These are phyloP conservation scores for Neurospora tetraspora DNA, from an alignment of 495 filamentous ascomycete species.

Conservation along the genomic window DNA sequence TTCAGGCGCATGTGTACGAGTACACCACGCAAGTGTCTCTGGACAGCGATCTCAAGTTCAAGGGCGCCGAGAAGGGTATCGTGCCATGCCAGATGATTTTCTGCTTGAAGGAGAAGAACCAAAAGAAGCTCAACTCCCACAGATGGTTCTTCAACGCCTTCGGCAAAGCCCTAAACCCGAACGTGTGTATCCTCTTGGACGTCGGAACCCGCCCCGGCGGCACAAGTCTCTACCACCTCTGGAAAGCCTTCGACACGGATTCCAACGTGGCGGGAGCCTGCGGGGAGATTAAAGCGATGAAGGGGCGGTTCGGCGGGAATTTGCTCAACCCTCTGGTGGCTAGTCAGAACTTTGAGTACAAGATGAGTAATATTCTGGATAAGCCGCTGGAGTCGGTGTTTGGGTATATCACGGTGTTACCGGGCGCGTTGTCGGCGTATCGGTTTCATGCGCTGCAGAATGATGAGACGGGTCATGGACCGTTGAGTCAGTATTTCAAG, in stretches of 20 bases:
- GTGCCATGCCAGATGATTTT: slow-evolving; percentile 99
- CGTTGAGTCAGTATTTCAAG: slow-evolving; percentile 98
- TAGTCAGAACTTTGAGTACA: slow-evolving; percentile 98
- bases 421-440: slow-evolving; percentile 90
- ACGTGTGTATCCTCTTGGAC: slow-evolving; percentile 93
- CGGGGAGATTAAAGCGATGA: slow-evolving; percentile 94
- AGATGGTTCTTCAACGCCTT: slow-evolving; percentile 99
- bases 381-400: slow-evolving; percentile 96
- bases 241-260: slow-evolving; percentile 98
- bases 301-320: slow-evolving; percentile 70
- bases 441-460: slow-evolving; percentile 96
- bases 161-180: slow-evolving; percentile 82
- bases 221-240: slow-evolving; percentile 90
- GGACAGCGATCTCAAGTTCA: slow-evolving; percentile 92
- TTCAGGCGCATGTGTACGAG: slow-evolving; percentile 90
- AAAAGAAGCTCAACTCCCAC: slow-evolving; percentile 97
- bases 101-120: slow-evolving; percentile 96
- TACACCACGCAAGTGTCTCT: slow-evolving; percentile 97
- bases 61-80: slow-evolving; percentile 97
- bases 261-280: slow-evolving; percentile 94
- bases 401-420: slow-evolving; percentile 94
- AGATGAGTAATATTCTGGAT: slow-evolving; percentile 98
- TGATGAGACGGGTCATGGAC: slow-evolving; percentile 85
- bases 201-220: slow-evolving; percentile 84
- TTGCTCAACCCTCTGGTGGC: slow-evolving; percentile 92